A percentile compares a stretch with the other conserved stretches of the same genome.
Conservation (phyloP, 768 basidiomycete species). For the Tulasnella sp. region DNA sequence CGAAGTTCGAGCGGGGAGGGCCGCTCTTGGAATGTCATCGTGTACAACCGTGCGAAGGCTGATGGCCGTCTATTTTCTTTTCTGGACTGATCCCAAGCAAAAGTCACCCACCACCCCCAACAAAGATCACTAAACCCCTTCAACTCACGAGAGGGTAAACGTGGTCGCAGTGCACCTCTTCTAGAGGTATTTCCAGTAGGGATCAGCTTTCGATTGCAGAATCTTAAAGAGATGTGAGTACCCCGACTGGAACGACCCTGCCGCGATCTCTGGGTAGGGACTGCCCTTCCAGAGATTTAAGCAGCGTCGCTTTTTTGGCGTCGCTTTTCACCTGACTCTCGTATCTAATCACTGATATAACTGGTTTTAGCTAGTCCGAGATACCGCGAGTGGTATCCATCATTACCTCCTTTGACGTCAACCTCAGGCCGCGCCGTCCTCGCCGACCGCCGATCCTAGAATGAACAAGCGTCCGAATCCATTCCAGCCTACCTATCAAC, state of each 20-base stretch:
- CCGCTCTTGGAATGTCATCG: not conserved
- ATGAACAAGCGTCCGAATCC: conserved; percentile 19
- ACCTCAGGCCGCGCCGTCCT: not conserved
- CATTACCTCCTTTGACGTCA: not conserved
- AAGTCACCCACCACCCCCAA: not conserved
- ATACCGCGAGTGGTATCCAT: not conserved
- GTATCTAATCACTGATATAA: not conserved
- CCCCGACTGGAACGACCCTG: not conserved
- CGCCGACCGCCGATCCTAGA: not conserved
- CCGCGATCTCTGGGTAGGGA: too few species aligned
- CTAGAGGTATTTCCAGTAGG: not conserved
- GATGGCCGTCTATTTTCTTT: not conserved
- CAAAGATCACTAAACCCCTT: not conserved
- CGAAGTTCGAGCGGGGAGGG: not conserved
- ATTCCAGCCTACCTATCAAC: conserved; percentile 13
- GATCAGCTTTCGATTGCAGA: not conserved
- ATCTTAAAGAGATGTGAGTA: not conserved
- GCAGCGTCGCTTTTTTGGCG: not conserved
- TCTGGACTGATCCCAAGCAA: not conserved
- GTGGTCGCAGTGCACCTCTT: not conserved
- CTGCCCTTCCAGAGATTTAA: not conserved
- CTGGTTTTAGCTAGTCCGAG: not conserved
- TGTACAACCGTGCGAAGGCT: not conserved
- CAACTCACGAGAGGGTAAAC: not conserved
- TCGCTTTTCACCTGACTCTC: not conserved